These are phyloP conservation scores for Amylocystis lapponica DNA, from an alignment of 768 basidiomycete species.

Conservation along the genomic window DNA sequence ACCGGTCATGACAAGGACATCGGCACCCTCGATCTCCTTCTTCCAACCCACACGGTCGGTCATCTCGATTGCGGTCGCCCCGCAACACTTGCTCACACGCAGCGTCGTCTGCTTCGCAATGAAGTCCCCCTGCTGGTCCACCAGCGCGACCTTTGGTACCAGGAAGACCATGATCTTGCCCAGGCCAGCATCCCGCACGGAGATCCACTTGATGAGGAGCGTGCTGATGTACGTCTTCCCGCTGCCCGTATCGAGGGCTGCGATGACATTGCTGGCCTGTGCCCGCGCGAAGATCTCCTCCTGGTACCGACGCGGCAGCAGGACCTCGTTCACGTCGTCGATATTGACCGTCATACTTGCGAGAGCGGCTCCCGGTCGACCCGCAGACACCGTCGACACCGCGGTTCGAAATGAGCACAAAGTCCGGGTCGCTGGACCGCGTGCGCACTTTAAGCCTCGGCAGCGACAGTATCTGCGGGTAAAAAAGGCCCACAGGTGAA, in stretches of 20 bases:
- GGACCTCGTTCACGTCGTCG: slow-evolving; percentile 28
- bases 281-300: slow-evolving; percentile 52
- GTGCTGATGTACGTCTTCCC: slow-evolving; percentile 60
- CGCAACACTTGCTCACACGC: slow-evolving; percentile 63
- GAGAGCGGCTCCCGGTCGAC: too few relatives aligned
- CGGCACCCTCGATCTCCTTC: slow-evolving; percentile 51
- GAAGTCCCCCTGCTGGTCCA: slow-evolving; percentile 74
- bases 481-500: too few relatives aligned
- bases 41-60: slow-evolving; percentile 64
- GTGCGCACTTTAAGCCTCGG: too few relatives aligned
- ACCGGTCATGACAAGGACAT: slow-evolving; percentile 88
- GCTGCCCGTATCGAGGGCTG: slow-evolving; percentile 52
- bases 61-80: slow-evolving; percentile 65
- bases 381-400: too few relatives aligned
- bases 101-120: slow-evolving; percentile 59
- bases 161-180: slow-evolving; percentile 72
- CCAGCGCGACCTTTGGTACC: slow-evolving; percentile 81
- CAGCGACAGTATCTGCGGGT: too few relatives aligned
- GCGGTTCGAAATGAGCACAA: too few relatives aligned
- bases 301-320: slow-evolving; percentile 47
- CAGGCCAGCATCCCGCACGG: slow-evolving; percentile 39
- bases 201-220: slow-evolving; percentile 71
- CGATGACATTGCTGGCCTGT: slow-evolving; percentile 47
- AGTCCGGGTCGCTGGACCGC: too few relatives aligned
- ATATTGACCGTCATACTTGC: slow-evolving; percentile 18